Evolutionary conservation across 352 stramenopile genomes (phyloP), one percentile per base, ranked within the genome.

Genomic region (Phytophthora fragariaefolia): DNA sequence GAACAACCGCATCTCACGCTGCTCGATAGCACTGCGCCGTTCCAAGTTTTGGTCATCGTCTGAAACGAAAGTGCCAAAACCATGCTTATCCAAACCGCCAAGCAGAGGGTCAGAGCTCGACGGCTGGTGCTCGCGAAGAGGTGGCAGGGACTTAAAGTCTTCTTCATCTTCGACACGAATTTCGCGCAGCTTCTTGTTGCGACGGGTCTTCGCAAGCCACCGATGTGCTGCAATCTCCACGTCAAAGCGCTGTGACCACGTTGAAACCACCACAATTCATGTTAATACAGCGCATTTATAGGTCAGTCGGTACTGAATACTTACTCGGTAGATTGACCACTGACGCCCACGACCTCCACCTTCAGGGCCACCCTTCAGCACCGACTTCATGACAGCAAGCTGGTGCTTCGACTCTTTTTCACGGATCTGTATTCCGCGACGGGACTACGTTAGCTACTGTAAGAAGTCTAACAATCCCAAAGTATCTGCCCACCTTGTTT

Each of bases 271-370:
- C 7, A 58, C 27, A 23, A 58, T 7, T 18, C 6, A 12, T n/a
- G n/a, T n/a, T n/a, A n/a, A n/a, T n/a, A n/a, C n/a, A n/a, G n/a
- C n/a, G n/a, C n/a, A n/a, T n/a, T n/a, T n/a, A 40, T 30, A 13
- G n/a, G 20, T 9, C 13, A 18, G 50, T 38, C 18, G 5, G n/a
- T 23, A 20, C 1, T 13, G 23, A 49, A 40, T 9, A 73, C 63
- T 56, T 73, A 92, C 85, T 26, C 73, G 66, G 62, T 87, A 93
- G 63, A 93, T 79, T 9, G 82, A 91, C 85, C 85, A 93, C 12
- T 77, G 73, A 2, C 80, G 80, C 10, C 77, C 73, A 15, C 76
- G 76, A 3, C 74, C 70, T 50, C 77, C 76, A 57, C 79, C 76
- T 2, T 79, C 57, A 22, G 79, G 73, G 15, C 72, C 66, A 2